A percentile compares a stretch with the other conserved stretches of the same genome.
Evolutionary conservation across 345 rosid species (phyloP).

Genomic region (Hevea brasiliensis): DNA sequence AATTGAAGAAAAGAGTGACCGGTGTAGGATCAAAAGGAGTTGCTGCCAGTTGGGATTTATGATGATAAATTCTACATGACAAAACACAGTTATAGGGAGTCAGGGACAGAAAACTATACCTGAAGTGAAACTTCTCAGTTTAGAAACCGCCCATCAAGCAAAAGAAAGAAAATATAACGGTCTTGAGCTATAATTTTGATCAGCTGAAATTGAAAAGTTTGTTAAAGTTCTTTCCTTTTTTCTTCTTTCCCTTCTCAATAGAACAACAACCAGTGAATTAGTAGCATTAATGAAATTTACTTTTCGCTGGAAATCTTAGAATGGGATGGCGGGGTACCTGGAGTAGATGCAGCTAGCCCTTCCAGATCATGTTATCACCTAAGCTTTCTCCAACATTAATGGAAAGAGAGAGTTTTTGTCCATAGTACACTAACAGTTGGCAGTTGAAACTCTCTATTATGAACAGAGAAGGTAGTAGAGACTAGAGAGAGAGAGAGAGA

Average conservation of each 20-base stretch:
- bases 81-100: no score
- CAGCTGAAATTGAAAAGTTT: neutral
- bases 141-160: conserved; percentile 10
- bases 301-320: neutral
- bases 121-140: neutral
- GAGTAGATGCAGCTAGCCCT: conserved; percentile 23
- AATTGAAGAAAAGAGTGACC: conserved; percentile 5
- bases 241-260: neutral
- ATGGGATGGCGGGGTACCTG: conserved; percentile 11
- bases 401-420: neutral
- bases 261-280: conserved; percentile 1
- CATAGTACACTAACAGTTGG: neutral
- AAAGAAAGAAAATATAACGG: conserved; percentile 1
- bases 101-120: neutral
- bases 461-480: neutral
- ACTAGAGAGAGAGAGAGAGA: neutral
- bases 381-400: conserved; percentile 15
- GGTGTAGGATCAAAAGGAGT: neutral
- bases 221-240: neutral
- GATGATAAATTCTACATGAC: neutral
- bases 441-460: conserved; percentile 1
- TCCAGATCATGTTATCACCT: conserved; percentile 18
- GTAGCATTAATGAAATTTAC: neutral
- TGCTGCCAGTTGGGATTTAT: neutral
- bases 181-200: neutral